Evolutionary conservation across 2,329 filamentous ascomycete genomes (phyloP), one percentile per base, ranked within the genome.

Genomic region (Chaetomium sp.): DNA sequence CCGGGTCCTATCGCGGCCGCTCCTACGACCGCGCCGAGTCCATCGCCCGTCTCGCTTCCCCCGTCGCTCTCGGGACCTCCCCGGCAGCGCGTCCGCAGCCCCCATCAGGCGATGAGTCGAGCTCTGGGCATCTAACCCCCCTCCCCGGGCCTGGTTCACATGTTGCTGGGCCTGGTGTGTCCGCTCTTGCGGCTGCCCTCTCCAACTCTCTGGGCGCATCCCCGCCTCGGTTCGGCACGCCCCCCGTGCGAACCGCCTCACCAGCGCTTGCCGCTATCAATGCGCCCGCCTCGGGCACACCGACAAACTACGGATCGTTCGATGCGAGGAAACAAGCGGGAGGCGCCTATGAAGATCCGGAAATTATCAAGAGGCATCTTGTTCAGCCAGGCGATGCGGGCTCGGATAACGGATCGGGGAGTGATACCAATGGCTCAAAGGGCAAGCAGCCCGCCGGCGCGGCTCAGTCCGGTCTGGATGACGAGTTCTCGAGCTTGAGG

Each of bases 401-500:
- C 36, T 76, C 76, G 0, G 77, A 81, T 45, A 76, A 78, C 36
- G 74, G 71, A 1, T 64, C 68, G 59, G 55, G 66, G 59, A 69
- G 38, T 11, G 46, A 52, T 2, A 68, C 72, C 43, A 76, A 78
- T 45, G 68, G 69, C 27, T 63, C 66, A 49, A 83, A 83, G 64
- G 81, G 80, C 32, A 84, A 84, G 66, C 79, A 80, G 60, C 68
- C 73, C 2, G 76, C 70, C 32, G 72, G 74, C 27, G 35, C 12
- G 36, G 12, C 48, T 11, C 35, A 48, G 9, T 69, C 68, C 6
- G 53, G 36, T 9, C 59, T 62, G 66, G 72, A 65, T 64, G 79
- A 83, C 59, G 83, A 95, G 66, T 99, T 99, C 69, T 96, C 91
- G 35, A 97, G 94, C 72, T 72, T 99, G 69, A 86, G 86, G 68